Evolutionary conservation across 176 grass and related monocot species (phyloP), one percentile per base, ranked within the genome.

Genomic region (Triticum turgidum): DNA sequence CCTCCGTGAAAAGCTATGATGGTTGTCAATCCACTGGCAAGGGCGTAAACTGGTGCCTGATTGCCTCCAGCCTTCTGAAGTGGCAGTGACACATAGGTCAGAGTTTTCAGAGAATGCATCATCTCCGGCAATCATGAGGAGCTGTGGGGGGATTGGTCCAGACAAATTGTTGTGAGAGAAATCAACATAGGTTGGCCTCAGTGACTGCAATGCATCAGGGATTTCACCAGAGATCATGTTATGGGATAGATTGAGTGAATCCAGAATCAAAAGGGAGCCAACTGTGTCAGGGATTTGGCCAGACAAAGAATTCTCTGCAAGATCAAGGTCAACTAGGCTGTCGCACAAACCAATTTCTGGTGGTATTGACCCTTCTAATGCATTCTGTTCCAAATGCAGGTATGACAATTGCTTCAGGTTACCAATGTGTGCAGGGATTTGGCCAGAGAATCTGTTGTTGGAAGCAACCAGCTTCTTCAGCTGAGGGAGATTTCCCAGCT

Each of bases 181-280:
- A 92, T 99, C 87, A 76, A 91, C 82, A 61, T 78, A 95, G 80
- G 92, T 94, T 56, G 93, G 81, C 76, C 96, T 99, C 75, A 99
- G 72, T 33, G 68, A 82, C 84, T 91, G 90, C 76, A 98, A 42
- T 47, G 54, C 81, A 76, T 92, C 41, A 32, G 97, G 97, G 83
- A 99, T 92, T 68, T 84, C 80, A 83, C 94, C 97, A 45, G 73
- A 89, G 39, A 99, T 32, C 71, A 80, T 86, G 84, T 99, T 99
- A 24, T 99, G 49, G 3, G 97, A 99, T 84, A 99, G 82, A 87
- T 99, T 94, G 17, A 99, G 82, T 47, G 92, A 96, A 88, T 91
- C 91, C 41, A 96, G 80, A 21, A 74, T 41, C 20, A 69, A 64
- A 32, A 96, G 94, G 21, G 82, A 84, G 51, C 56, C 73, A 44